A percentile compares a stretch with the other conserved stretches of the same genome.
Conservation (phyloP, 768 basidiomycete genomes). For the Rhodotorula graminis region DNA sequence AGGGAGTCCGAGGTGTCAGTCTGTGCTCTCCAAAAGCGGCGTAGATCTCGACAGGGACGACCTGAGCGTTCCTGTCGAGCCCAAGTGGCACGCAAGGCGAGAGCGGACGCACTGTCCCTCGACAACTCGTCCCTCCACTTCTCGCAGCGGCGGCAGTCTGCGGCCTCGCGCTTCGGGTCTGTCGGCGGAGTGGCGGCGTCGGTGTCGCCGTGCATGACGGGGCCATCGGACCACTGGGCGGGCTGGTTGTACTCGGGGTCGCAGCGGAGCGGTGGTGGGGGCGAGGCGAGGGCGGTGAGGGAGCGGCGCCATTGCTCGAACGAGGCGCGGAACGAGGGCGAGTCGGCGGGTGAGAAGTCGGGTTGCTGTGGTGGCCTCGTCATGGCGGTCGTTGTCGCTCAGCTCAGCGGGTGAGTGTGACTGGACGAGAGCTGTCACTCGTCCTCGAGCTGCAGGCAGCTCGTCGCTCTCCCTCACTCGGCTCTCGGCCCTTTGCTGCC, state of each 20-base stretch:
- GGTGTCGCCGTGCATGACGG: constrained; percentile 17
- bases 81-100: no score
- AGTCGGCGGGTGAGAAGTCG: background rate
- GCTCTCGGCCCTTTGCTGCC: background rate
- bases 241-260: constrained; percentile 4
- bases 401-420: no score
- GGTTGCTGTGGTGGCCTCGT: background rate
- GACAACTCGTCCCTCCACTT: constrained; percentile 65
- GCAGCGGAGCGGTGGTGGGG: constrained; percentile 12
- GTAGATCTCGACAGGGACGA: no score
- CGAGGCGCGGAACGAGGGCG: constrained; percentile 18
- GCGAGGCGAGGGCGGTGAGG: constrained; percentile 16
- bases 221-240: constrained; percentile 19
- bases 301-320: constrained; percentile 23
- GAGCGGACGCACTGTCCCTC: constrained; percentile 65
- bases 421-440: no score
- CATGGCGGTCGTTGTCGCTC: background rate
- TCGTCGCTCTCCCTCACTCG: background rate
- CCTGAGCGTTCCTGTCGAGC: no score
- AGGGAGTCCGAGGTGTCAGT: no score
- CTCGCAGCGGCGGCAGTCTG: constrained; percentile 54
- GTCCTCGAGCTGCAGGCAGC: no score
- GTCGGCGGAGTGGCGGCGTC: background rate
- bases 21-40: no score
- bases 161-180: constrained; percentile 16